Evolutionary conservation across 2,329 filamentous ascomycete genomes (phyloP).

Genomic region (Rutstroemia sydowiana): DNA sequence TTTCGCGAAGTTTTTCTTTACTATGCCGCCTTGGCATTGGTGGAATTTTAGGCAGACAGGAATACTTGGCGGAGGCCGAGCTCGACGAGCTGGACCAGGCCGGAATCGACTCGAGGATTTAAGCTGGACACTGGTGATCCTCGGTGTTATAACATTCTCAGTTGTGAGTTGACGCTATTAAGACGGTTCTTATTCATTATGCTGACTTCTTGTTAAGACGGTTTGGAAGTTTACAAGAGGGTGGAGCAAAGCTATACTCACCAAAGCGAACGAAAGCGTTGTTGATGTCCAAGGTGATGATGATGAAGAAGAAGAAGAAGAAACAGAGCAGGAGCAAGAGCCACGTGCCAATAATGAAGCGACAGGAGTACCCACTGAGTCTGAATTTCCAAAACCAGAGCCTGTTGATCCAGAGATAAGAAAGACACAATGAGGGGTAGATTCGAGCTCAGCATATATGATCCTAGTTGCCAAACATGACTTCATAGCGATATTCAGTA

Average conservation of each 20-base stretch:
- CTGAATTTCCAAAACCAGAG: not conserved
- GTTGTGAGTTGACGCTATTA: conserved; percentile 48
- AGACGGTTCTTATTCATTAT: no score
- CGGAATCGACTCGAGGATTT: conserved; percentile 72
- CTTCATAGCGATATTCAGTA: not conserved
- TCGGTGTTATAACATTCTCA: conserved; percentile 75
- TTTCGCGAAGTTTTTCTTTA: conserved; percentile 71
- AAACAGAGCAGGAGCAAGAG: not conserved
- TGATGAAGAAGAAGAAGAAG: conserved; percentile 31
- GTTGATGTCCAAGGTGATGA: conserved; percentile 67
- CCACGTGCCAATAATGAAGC: not conserved
- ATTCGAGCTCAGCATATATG: not conserved
- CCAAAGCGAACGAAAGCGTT: conserved; percentile 71
- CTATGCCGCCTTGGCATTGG: conserved; percentile 69
- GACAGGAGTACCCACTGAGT: not conserved
- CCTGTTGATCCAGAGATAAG: conserved; percentile 11
- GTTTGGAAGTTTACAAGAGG: conserved; percentile 76
- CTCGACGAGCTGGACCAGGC: conserved; percentile 53
- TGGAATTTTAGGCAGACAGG: conserved; percentile 63
- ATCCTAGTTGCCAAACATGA: not conserved
- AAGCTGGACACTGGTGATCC: conserved; percentile 68
- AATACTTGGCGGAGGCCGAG: conserved; percentile 43
- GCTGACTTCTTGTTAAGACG: conserved; percentile 41
- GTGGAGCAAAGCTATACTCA: conserved; percentile 65
- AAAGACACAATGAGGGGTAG: conserved; percentile 13